These are phyloP conservation scores for Symbiodinium natans DNA, from an alignment of 73 alveolate species.

Conservation along the genomic window DNA sequence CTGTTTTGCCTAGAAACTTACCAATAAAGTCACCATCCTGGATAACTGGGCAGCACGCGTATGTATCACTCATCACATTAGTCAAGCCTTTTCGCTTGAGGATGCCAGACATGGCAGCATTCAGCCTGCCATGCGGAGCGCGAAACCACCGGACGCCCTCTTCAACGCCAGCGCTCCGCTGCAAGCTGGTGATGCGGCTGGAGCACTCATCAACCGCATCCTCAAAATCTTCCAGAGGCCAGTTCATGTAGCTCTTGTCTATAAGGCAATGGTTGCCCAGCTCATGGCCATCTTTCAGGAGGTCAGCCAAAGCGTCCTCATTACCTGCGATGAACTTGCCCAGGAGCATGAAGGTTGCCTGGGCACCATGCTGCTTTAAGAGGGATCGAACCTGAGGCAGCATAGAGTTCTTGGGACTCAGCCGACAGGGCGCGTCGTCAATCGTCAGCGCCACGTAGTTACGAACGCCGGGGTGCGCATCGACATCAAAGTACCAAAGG, in stretches of 20 bases:
- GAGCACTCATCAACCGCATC: constrained; percentile 27
- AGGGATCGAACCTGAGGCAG: constrained; percentile 24
- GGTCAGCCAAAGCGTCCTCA: background rate
- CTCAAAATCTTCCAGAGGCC: background rate
- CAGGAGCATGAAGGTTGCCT: constrained; percentile 59
- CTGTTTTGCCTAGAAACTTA: constrained; percentile 8
- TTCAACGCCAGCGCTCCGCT: background rate
- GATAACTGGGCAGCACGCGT: constrained; percentile 82
- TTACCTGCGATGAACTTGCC: constrained; percentile 20
- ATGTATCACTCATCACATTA: constrained; percentile 64
- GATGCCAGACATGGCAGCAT: constrained; percentile 4
- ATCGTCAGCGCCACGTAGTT: constrained; percentile 48
- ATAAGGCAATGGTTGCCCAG: constrained; percentile 38
- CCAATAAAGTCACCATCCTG: constrained; percentile 82
- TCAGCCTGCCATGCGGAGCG: constrained; percentile 38
- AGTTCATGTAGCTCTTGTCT: constrained; percentile 34
- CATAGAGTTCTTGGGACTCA: background rate
- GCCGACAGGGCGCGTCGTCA: constrained; percentile 30
- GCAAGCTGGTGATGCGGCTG: background rate
- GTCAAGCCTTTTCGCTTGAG: constrained; percentile 3
- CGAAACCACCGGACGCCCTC: constrained; percentile 27
- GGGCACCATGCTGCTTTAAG: background rate
- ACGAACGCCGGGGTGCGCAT: constrained; percentile 1
- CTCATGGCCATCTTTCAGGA: constrained; percentile 43
- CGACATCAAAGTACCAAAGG: constrained; percentile 12